Base-by-base conservation (phyloP, 768 basidiomycete genomes). In the Pilatotrama ljubarskyi region DNA sequence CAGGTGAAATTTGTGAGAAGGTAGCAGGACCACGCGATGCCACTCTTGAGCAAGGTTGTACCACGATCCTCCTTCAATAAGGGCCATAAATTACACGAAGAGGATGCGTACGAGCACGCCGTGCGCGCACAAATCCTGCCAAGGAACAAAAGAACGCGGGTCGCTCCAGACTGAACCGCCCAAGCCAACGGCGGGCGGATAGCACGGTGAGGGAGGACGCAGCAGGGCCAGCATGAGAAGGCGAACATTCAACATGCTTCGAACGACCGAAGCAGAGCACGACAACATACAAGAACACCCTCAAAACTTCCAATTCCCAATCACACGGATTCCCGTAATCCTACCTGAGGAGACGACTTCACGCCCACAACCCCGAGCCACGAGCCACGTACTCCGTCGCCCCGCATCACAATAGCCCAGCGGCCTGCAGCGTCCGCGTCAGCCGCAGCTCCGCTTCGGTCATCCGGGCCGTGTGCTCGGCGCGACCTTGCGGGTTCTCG, bases 371-470 rank as follows among this genome's bases (percentile, higher is more conserved):
- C 46, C 10, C 14, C 26, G 17, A 6, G 5, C 13, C 13, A 36
- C n/a, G 26, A 53, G 24, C 4, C 52, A 17, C 1, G 38, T 3
- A 14, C 15, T n/a, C n/a, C 10, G 14, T 24, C 8, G n/a, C 14
- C 44, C 20, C 22, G 9, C 22, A 22, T 43, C 52, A 71, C n/a
- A 71, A 37, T 46, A 71, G 36, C 15, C 70, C 70, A 7, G 70
- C 70, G 17, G 58, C 66, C 22, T 65, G 58, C 20, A 71, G 59
- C 48, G 68, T 65, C 24, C 68, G 62, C 42, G 66, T 54, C 60
- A 71, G 58, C 38, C 68, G 57, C 37, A 59, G 46, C 50, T 71
- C 70, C 20, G 64, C 62, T 55, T 68, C 69, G 14, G 29, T 64
- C 58, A 64, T 26, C 13, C 41, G 50, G 14, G 9, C 4, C 35